These are phyloP conservation scores for Syncephalastrum sp. DNA, from an alignment of 371 early-diverging fungal species.

Conservation along the genomic window DNA sequence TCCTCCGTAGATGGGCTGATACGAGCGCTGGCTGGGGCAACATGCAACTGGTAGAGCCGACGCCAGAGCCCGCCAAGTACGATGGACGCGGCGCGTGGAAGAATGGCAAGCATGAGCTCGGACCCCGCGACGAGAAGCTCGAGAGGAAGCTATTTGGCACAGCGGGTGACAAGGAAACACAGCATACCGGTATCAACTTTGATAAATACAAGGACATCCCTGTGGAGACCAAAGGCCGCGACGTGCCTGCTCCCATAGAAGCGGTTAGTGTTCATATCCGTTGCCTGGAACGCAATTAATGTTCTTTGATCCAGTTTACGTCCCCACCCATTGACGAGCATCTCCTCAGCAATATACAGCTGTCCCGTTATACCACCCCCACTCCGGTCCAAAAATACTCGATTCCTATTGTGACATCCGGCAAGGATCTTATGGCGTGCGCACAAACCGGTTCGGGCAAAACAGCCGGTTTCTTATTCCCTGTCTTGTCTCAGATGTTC, in stretches of 20 bases:
- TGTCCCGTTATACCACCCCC: slow-evolving; percentile 61
- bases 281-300: background rate
- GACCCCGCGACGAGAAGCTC: slow-evolving; percentile 29
- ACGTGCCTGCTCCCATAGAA: slow-evolving; percentile 71
- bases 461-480: slow-evolving; percentile 71
- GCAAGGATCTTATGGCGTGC: slow-evolving; percentile 74
- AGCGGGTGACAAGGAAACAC: slow-evolving; percentile 66
- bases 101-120: slow-evolving; percentile 59
- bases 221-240: slow-evolving; percentile 87
- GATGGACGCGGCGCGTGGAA: slow-evolving; percentile 67
- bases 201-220: slow-evolving; percentile 97
- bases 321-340: slow-evolving; percentile 77
- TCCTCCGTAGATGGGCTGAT: background rate
- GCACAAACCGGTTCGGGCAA: slow-evolving; percentile 89
- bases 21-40: slow-evolving; percentile 14
- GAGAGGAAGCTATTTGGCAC: slow-evolving; percentile 54
- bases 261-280: slow-evolving; percentile 16
- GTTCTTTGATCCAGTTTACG: slow-evolving; percentile 36
- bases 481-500: slow-evolving; percentile 45
- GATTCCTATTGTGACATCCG: slow-evolving; percentile 60
- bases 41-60: slow-evolving; percentile 9
- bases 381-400: slow-evolving; percentile 74
- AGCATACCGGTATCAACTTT: slow-evolving; percentile 93
- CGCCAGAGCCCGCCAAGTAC: slow-evolving; percentile 16
- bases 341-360: slow-evolving; percentile 63